These are phyloP conservation scores for Rhizophagus prolifer DNA, from an alignment of 192 early-diverging fungal genomes.

Conservation along the genomic window DNA sequence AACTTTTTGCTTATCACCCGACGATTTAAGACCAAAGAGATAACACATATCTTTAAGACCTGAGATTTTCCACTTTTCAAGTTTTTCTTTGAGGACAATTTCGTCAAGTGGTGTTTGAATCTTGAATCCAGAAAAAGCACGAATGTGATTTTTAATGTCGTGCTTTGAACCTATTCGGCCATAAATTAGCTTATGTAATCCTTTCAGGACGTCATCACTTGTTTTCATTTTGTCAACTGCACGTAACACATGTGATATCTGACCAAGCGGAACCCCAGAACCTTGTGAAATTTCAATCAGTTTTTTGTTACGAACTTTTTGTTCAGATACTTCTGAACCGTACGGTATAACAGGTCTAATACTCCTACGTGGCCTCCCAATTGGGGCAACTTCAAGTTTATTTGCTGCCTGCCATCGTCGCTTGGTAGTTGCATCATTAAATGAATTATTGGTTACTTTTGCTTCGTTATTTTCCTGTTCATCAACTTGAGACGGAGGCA, in stretches of 20 bases:
- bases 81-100: slow-evolving; percentile 3
- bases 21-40: not conserved
- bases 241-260: not conserved
- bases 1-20: too few relatives aligned
- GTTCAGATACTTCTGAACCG: not conserved
- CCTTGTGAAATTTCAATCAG: not conserved
- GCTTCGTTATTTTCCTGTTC: too few relatives aligned
- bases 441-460: too few relatives aligned
- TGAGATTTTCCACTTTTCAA: slow-evolving; percentile 6
- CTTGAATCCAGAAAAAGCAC: not conserved
- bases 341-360: not conserved
- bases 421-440: not conserved
- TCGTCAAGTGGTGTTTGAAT: not conserved
- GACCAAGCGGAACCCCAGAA: not conserved
- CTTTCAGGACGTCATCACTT: not conserved
- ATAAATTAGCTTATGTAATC: slow-evolving; percentile 6
- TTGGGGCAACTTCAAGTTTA: not conserved
- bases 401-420: not conserved
- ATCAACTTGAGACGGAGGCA: too few relatives aligned
- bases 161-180: not conserved
- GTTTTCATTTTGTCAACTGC: not conserved
- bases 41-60: not conserved
- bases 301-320: not conserved
- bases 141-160: slow-evolving; percentile 4
- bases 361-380: not conserved